Evolutionary conservation across 148 eudicot genomes (phyloP).

Genomic region (Fagopyrum tataricum): DNA sequence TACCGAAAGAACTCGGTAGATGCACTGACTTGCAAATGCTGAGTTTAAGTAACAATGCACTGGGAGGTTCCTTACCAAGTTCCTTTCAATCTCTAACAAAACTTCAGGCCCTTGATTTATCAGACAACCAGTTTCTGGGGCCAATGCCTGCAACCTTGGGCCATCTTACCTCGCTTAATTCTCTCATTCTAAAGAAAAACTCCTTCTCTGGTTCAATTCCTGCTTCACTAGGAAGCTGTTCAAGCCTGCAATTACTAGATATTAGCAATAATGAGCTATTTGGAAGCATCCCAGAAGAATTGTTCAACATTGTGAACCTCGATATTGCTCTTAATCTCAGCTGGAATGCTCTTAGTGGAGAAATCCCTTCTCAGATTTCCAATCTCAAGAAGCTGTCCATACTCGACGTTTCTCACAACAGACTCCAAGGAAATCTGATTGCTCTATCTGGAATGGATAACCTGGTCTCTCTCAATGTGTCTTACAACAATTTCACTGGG

Average conservation of each 20-base stretch:
- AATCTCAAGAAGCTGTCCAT: constrained; percentile 60
- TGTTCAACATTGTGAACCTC: constrained; percentile 53
- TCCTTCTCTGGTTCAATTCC: constrained; percentile 64
- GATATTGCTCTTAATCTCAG: constrained; percentile 74
- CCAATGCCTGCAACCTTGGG: constrained; percentile 49
- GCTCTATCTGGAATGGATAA: constrained; percentile 58
- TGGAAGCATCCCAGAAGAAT: constrained; percentile 49
- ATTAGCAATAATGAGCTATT: constrained; percentile 53
- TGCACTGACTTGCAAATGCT: constrained; percentile 71
- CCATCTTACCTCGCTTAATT: constrained; percentile 40
- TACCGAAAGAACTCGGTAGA: constrained; percentile 58
- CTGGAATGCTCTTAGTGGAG: constrained; percentile 54
- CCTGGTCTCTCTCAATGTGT: constrained; percentile 71
- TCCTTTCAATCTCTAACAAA: constrained; percentile 43
- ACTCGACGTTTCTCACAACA: constrained; percentile 72
- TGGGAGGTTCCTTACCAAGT: constrained; percentile 49
- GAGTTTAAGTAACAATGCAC: constrained; percentile 59
- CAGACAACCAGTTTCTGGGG: constrained; percentile 51
- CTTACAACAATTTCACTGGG: constrained; percentile 73
- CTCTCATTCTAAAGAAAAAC: constrained; percentile 46
- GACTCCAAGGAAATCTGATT: constrained; percentile 48
- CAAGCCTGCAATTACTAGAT: constrained; percentile 66
- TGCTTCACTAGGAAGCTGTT: constrained; percentile 46
- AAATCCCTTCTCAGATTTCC: constrained; percentile 55
- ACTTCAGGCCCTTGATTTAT: constrained; percentile 70